phyloP scores from a whole-genome alignment of 163 green algal genomes.

The Chlamydomonas reinhardtii region DNA sequence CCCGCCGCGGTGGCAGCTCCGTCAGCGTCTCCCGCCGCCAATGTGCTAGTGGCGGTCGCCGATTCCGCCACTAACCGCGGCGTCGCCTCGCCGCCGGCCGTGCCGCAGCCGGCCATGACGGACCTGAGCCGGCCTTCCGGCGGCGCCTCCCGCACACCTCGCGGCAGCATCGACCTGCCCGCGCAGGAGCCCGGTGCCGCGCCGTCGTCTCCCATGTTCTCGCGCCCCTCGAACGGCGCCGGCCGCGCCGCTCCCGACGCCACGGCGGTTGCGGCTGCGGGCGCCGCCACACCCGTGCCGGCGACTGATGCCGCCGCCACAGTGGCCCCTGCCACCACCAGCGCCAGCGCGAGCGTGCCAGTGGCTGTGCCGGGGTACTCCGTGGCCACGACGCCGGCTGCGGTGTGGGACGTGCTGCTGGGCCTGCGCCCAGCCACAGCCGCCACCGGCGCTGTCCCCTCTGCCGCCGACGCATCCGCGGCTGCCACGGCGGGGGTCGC shows the following conservation, averaged over 20 bases:
- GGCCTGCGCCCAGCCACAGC: no score
- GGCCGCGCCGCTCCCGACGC: background rate
- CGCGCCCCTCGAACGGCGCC: background rate
- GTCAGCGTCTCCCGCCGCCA: no score
- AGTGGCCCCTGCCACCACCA: background rate
- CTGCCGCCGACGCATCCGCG: background rate
- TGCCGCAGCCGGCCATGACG: no score
- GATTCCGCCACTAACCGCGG: no score
- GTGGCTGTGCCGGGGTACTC: no score
- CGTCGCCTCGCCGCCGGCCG: no score
- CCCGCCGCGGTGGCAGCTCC: no score
- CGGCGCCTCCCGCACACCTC: background rate
- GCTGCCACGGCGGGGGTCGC: background rate
- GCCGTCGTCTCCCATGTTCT: background rate
- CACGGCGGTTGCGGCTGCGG: background rate
- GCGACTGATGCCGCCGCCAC: no score
- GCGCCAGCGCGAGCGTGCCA: background rate
- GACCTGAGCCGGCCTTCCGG: slow-evolving; percentile 23
- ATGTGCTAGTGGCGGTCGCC: no score
- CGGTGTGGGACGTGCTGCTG: background rate
- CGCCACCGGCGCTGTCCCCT: no score
- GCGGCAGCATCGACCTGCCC: background rate
- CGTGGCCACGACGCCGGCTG: background rate
- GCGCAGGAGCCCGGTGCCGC: no score
- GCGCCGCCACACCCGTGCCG: background rate